Conservation (phyloP, 768 basidiomycete species). For the Mycena vitilis region DNA sequence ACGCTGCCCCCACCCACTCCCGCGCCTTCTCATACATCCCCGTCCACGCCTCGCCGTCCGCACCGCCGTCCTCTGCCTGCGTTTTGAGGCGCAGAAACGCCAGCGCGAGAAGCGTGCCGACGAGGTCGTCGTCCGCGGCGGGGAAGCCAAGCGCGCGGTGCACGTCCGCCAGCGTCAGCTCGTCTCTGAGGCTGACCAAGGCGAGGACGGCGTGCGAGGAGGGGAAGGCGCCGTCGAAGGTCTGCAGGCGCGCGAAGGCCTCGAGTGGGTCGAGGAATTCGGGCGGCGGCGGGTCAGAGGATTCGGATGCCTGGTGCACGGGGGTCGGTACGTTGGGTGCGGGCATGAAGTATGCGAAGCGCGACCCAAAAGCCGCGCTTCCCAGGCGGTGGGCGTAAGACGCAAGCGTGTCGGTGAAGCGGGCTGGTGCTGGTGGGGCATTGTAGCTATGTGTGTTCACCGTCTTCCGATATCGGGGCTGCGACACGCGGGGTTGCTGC, state of each 20-base stretch:
- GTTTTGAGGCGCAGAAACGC: conserved; percentile 1
- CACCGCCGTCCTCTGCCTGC: background rate
- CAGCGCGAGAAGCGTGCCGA: conserved; percentile 21
- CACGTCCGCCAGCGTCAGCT: background rate
- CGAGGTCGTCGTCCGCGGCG: conserved; percentile 1
- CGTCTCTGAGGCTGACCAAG: conserved; percentile 6
- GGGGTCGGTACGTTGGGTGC: background rate
- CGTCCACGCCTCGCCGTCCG: conserved; percentile 21
- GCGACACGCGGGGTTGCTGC: no score
- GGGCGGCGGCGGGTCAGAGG: background rate
- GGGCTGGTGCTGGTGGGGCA: no score
- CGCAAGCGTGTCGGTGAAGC: no score
- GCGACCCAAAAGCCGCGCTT: no score
- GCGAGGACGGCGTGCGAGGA: conserved; percentile 5
- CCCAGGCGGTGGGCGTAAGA: no score
- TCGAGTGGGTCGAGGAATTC: conserved; percentile 19
- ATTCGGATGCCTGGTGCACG: background rate
- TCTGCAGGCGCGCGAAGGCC: conserved; percentile 28
- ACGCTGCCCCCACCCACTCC: background rate
- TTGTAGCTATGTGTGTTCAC: no score
- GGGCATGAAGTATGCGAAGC: background rate
- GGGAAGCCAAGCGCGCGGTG: conserved; percentile 5
- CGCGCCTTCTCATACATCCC: conserved; percentile 26
- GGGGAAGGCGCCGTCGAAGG: conserved; percentile 33
- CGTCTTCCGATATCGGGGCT: no score